Evolutionary conservation across 1,139 yeast genomes (phyloP), one percentile per base, ranked within the genome.

Genomic region (Candida smagusa): DNA sequence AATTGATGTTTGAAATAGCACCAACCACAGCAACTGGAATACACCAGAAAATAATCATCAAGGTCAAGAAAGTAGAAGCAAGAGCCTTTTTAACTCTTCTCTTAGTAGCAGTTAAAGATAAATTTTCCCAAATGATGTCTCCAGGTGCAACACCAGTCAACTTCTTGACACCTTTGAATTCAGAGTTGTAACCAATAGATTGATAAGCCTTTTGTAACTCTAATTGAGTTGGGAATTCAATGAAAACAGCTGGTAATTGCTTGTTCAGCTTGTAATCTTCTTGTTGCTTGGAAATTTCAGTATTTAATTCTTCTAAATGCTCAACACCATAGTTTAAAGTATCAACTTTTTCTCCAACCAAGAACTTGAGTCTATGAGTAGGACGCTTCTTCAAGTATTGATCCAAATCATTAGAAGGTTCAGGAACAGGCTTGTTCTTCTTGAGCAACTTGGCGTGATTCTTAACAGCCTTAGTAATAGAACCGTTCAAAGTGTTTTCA

Each of bases 201-300:
- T 90, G 97, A 56, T 72, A 80, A n/a, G 97, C 97, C 48, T 82
- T 71, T 63, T 90, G 96, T 29, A 94, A 87, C 52, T 87, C 87
- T 54, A 84, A 81, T 61, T 89, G 97, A 41, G 89, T 77, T 39
- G 85, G 80, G 60, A 92, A 92, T 57, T 86, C 92, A 36, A 90
- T 73, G 56, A 92, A 89, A 12, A 85, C 95, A 28, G 96, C 84
- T 39, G 84, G 80, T 31, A 74, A 58, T 52, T 79, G 81, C 7
- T 70, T 65, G 41, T 68, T 63, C 12, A 69, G 58, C 35, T 66
- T 64, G 49, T 68, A 66, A 32, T 65, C 63, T 26, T 56, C 54
- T 64, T 88, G 96, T 47, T 77, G 59, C 30, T 73, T 72, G 38
- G 65, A 66, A 46, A 92, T 81, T 47, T 84, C 81, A 16, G 63